Conservation (phyloP, 805 yeast genomes). For the Cyberlindnera bimundalis region DNA sequence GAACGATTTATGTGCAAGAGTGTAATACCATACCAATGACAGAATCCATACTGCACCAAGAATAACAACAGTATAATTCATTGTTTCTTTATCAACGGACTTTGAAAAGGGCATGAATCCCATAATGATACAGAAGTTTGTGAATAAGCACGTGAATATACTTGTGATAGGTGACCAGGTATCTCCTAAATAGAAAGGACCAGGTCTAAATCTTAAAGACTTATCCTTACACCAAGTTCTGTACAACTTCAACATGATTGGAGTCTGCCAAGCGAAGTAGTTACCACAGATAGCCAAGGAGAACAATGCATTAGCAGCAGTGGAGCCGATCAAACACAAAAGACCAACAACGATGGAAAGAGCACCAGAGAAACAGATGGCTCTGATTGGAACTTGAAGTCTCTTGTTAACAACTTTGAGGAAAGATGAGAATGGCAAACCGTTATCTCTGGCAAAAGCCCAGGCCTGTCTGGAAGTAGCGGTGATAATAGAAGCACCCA, state of each 20-base stretch:
- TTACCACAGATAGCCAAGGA: slow-evolving; percentile 43
- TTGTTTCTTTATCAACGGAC: slow-evolving; percentile 37
- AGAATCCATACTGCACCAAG: slow-evolving; percentile 63
- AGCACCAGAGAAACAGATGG: slow-evolving; percentile 45
- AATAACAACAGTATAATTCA: slow-evolving; percentile 73
- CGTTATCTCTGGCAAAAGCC: slow-evolving; percentile 77
- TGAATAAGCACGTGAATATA: slow-evolving; percentile 46
- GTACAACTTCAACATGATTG: slow-evolving; percentile 32
- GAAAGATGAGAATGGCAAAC: slow-evolving; percentile 57
- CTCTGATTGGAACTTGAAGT: slow-evolving; percentile 62
- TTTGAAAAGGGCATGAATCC: slow-evolving; percentile 56
- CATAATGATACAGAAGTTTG: slow-evolving; percentile 49
- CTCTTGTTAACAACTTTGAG: slow-evolving; percentile 56
- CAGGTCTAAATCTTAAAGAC: slow-evolving; percentile 48
- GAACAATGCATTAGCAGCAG: slow-evolving; percentile 44
- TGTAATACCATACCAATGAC: slow-evolving; percentile 47
- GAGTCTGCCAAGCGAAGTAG: slow-evolving; percentile 40
- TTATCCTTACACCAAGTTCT: slow-evolving; percentile 43
- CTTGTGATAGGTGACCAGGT: slow-evolving; percentile 42
- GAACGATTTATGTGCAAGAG: slow-evolving; percentile 51
- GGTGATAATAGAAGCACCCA: slow-evolving; percentile 59
- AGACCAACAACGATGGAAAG: slow-evolving; percentile 37
- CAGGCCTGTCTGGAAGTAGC: slow-evolving; percentile 68
- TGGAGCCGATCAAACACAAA: slow-evolving; percentile 38
- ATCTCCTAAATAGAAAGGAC: slow-evolving; percentile 62